Conservation (phyloP, 441 rosid species). For the Rhodomyrtus psidioides region DNA sequence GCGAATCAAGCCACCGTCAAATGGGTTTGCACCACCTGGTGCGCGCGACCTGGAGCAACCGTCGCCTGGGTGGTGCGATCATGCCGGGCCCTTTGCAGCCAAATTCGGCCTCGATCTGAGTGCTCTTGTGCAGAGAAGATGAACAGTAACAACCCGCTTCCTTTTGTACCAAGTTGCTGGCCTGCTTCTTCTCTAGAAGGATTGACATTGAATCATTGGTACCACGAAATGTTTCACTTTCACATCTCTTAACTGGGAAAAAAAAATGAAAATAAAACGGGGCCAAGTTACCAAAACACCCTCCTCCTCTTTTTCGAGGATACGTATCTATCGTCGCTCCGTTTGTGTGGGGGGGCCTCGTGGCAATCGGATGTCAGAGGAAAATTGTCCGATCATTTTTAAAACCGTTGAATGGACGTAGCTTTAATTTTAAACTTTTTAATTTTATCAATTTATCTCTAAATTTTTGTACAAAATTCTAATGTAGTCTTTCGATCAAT, state of each 20-base stretch:
- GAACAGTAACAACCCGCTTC: background rate
- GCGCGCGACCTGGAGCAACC: no score
- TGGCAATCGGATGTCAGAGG: accelerated
- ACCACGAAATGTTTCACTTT: background rate
- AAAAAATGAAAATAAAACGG: no score
- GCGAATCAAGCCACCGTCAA: no score
- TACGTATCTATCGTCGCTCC: background rate
- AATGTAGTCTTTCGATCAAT: background rate
- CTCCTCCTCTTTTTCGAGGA: background rate
- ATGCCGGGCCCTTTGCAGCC: no score
- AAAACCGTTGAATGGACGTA: accelerated
- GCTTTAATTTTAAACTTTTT: background rate
- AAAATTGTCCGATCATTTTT: background rate
- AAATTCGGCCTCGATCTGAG: no score
- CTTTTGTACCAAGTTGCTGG: background rate
- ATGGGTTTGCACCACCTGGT: no score
- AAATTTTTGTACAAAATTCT: accelerated
- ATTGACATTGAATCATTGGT: no score
- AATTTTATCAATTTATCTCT: background rate
- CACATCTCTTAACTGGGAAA: background rate
- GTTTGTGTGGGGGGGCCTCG: background rate
- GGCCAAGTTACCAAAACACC: background rate
- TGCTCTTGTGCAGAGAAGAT: no score
- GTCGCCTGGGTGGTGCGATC: no score
- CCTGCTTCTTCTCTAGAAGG: background rate